Evolutionary conservation across 2,329 filamentous ascomycete species (phyloP), one percentile per base, ranked within the genome.

Genomic region (Neonectria punicea): DNA sequence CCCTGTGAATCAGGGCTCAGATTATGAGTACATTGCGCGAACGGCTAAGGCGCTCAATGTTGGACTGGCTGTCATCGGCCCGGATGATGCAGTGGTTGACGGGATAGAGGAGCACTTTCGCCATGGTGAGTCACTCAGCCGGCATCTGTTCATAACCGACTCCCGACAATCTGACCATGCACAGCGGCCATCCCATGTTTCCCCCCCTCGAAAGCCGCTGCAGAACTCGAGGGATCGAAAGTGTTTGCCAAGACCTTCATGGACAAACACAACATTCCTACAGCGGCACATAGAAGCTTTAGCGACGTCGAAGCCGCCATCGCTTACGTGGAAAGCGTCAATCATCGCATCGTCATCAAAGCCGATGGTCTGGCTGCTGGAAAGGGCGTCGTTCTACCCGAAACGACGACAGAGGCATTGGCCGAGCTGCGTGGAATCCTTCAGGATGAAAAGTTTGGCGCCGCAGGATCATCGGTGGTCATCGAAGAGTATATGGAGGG

Each of bases 161-260:
- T 32, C 8, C 25, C 14, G 18, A 18, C 39, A 9, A 44, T 3
- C 11, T 3, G 4, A 5, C 8, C 14, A 34, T 13, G 13, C 2
- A n/a, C 36, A 65, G 86, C 82, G 46, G 83, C 82, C 4, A 89
- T 93, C 70, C 83, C 84, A 62, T 88, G 85, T 70, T 94, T 93
- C 74, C 92, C 91, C 0, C 92, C 92, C 1, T 87, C 86, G 51
- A 86, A 89, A 75, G 84, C 85, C 25, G 92, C 92, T 11, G 91
- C 92, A 10, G 83, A 85, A 41, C 89, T 94, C 85, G 92, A 94
- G 76, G 92, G 92, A 44, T 92, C 89, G 72, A 94, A 94, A 79
- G 87, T 90, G 1, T 94, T 92, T 75, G 89, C 90, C 43, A 94
- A 94, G 75, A 89, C 92, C 74, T 94, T 94, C 74, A 94, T 94